Percentiles rank a stretch among this genome's conserved stretches.
phyloP scores from a whole-genome alignment of 2,329 filamentous ascomycete genomes.

The Arthrobotrys pseudoclavata region DNA sequence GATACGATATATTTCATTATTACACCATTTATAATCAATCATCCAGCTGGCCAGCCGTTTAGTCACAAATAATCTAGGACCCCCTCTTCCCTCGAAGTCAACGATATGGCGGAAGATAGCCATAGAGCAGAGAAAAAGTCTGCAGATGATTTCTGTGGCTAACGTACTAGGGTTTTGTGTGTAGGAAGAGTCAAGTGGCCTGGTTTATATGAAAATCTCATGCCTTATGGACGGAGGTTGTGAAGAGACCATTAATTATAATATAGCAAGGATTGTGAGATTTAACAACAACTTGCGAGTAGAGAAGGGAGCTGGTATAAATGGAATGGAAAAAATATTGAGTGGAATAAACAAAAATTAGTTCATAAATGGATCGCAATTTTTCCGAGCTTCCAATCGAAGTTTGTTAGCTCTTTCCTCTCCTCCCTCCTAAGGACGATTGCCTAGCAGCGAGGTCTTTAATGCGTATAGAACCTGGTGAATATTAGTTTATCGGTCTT shows the following conservation, averaged over 20 bases:
- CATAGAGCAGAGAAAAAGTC: too few relatives aligned
- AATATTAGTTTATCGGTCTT: too few relatives aligned
- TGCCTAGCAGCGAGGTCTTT: too few relatives aligned
- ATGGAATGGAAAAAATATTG: not conserved
- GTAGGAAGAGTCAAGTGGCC: conserved; percentile 10
- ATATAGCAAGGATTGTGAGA: not conserved
- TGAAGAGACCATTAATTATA: not conserved
- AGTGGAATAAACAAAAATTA: not conserved
- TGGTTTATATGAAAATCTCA: conserved; percentile 10
- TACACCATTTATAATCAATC: not conserved
- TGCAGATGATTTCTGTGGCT: too few relatives aligned
- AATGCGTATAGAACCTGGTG: too few relatives aligned
- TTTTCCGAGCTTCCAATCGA: not conserved
- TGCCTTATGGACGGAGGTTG: not conserved
- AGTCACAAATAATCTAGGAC: not conserved
- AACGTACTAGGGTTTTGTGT: too few relatives aligned
- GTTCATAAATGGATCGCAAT: not conserved
- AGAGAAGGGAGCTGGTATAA: not conserved
- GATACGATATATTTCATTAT: not conserved
- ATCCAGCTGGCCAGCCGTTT: not conserved
- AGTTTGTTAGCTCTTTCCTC: too few relatives aligned
- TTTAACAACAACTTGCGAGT: not conserved
- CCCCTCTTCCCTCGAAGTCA: too few relatives aligned
- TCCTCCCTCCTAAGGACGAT: too few relatives aligned
- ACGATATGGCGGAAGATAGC: too few relatives aligned